Conservation (phyloP, 2,329 filamentous ascomycete species). For the Diplodia mutila region DNA sequence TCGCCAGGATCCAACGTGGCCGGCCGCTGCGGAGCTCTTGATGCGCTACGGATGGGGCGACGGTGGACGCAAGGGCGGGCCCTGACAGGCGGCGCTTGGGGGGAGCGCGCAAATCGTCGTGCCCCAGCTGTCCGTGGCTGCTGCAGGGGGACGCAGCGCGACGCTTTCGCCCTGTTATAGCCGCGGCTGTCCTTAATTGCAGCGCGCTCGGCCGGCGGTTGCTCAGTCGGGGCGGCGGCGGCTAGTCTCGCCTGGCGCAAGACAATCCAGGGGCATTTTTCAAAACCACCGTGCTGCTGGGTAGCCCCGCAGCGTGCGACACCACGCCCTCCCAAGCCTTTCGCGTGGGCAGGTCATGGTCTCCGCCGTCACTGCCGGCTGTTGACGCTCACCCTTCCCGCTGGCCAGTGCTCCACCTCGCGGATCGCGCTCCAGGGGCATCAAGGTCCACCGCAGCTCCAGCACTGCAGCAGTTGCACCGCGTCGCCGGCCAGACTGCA, state of each 20-base stretch:
- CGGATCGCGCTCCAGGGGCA: constrained; percentile 21
- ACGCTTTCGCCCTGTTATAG: constrained; percentile 13
- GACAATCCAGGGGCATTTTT: constrained; percentile 8
- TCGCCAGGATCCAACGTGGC: constrained; percentile 5
- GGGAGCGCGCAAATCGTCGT: neutral
- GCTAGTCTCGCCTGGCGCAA: neutral
- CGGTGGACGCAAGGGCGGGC: constrained; percentile 1
- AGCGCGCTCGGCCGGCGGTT: neutral
- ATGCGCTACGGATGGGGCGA: neutral
- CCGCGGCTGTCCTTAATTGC: constrained; percentile 14
- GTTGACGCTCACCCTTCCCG: constrained; percentile 2
- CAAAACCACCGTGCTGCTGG: constrained; percentile 17
- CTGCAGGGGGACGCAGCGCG: constrained; percentile 5
- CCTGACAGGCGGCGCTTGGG: constrained; percentile 6
- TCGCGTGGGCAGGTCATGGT: constrained; percentile 5
- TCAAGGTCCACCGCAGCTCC: constrained; percentile 11
- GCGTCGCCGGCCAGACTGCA: constrained; percentile 13
- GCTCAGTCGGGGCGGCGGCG: neutral
- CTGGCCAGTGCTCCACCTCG: constrained; percentile 19
- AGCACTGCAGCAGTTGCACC: constrained; percentile 3
- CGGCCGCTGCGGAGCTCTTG: neutral
- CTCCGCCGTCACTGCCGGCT: constrained; percentile 1
- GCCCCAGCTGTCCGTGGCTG: constrained; percentile 14
- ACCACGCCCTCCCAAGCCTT: neutral
- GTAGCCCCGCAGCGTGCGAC: constrained; percentile 20